Evolutionary conservation across 2,329 filamentous ascomycete genomes (phyloP).

Genomic region (Pseudonectria buxi): DNA sequence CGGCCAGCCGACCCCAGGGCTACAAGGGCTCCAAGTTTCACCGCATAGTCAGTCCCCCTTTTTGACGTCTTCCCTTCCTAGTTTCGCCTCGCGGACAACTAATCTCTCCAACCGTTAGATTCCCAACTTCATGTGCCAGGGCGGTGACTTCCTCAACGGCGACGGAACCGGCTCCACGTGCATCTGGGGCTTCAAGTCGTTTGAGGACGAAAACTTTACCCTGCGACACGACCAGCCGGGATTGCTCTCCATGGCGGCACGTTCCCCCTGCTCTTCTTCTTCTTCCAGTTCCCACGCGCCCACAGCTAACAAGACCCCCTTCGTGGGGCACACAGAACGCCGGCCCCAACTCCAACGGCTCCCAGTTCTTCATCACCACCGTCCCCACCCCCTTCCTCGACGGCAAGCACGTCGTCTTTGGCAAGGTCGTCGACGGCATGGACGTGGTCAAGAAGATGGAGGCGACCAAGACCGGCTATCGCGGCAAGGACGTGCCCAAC

Average conservation of each 20-base stretch:
- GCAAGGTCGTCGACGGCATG: constrained; percentile 81
- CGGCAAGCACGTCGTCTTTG: constrained; percentile 92
- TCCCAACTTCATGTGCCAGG: constrained; percentile 95
- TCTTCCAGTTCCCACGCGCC: background rate
- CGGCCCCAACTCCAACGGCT: constrained; percentile 87
- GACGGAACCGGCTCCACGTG: constrained; percentile 83
- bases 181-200: constrained; percentile 80
- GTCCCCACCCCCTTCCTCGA: constrained; percentile 82
- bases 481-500: constrained; percentile 71
- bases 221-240: constrained; percentile 73
- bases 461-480: constrained; percentile 71
- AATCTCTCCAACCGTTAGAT: constrained; percentile 53
- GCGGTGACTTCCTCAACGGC: constrained; percentile 89
- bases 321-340: constrained; percentile 68
- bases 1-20: constrained; percentile 71
- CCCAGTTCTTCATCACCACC: constrained; percentile 96
- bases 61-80: constrained; percentile 1
- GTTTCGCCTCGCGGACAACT: constrained; percentile 4
- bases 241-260: constrained; percentile 85
- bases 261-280: constrained; percentile 26
- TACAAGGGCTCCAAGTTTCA: constrained; percentile 96
- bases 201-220: constrained; percentile 85
- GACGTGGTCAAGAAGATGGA: constrained; percentile 91
- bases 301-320: constrained; percentile 2
- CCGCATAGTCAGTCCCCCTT: constrained; percentile 63